Base-by-base conservation (phyloP, 78 protist genomes). In the Dictyostelium firmibasis region DNA sequence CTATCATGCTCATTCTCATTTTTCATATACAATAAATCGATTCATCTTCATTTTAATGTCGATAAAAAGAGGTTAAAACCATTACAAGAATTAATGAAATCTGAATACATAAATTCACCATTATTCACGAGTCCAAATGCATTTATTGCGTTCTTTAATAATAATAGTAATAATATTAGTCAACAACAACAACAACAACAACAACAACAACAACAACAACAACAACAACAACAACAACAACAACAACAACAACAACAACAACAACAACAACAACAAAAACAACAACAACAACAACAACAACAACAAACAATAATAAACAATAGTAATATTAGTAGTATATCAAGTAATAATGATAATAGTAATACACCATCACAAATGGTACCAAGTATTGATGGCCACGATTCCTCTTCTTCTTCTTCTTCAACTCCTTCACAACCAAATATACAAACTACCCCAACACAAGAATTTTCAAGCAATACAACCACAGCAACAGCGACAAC, bases 1-100 rank as follows among this genome's bases (percentile, higher is more conserved):
- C 16, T 81, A 69, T 79, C 94, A 69, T 89, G 64, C 70, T 81
- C 94, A 44, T 89, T 89, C 70, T 50, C 85, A 41, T 89, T 89
- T 83, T 89, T 89, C 23, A 25, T 89, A 11, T 36, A 72, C 4
- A 89, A 69, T 81, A 36, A 33, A 41, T 38, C 81, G 35, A n/a
- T 89, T 25, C 72, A 79, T 18, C 72, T 89, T 50, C 94, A 89
- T 67, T 81, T 89, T 10, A 20, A 62, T 81, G 86, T 81, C 0
- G 85, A 81, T 6, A 89, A 78, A 47, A 89, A 89, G 31, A 89
- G 94, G 47, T 29, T 89, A 25, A 36, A 89, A 25, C 77, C 77
- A 25, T n/a, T 89, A 10, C 86, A 86, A 35, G 60, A 85, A 8
- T n/a, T 81, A 13, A 7, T 67, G 16, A 81, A 29, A 36, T 25